Evolutionary conservation across 2,329 filamentous ascomycete genomes (phyloP).

Genomic region (Colletotrichum sp.): DNA sequence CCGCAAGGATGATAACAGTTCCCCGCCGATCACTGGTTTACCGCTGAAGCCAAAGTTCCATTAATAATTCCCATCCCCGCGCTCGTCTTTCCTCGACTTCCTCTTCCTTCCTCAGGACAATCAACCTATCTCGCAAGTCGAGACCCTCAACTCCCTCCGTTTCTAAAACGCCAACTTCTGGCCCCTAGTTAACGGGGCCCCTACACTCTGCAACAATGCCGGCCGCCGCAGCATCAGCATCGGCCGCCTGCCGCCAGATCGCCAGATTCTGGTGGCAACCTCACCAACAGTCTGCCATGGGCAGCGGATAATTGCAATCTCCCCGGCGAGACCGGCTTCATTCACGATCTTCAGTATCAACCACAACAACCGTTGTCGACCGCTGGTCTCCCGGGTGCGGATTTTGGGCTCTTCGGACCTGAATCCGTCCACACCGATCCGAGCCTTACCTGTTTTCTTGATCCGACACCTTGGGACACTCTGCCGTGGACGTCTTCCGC

Average conservation of each 20-base stretch:
- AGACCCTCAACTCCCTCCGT: background rate
- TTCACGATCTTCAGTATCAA: background rate
- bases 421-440: slow-evolving; percentile 12
- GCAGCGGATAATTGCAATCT: slow-evolving; percentile 2
- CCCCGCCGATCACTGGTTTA: background rate
- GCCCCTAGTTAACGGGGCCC: slow-evolving; percentile 17
- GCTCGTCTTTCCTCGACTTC: background rate
- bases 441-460: slow-evolving; percentile 3
- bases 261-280: slow-evolving; percentile 7
- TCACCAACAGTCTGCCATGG: background rate
- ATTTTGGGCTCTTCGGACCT: slow-evolving; percentile 4
- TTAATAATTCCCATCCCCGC: background rate
- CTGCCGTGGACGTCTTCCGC: slow-evolving; percentile 7
- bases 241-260: background rate
- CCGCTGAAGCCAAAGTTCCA: background rate
- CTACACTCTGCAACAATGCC: slow-evolving; percentile 23
- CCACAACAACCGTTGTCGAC: background rate
- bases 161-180: background rate
- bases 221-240: slow-evolving; percentile 3
- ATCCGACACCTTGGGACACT: slow-evolving; percentile 15
- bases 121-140: background rate
- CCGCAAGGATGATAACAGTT: background rate
- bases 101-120: background rate
- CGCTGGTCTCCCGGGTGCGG: slow-evolving; percentile 13
- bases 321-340: slow-evolving; percentile 7